A percentile compares a stretch with the other conserved stretches of the same genome.
phyloP scores from a whole-genome alignment of 176 grass and related monocot species.

The Zoysia japonica region DNA sequence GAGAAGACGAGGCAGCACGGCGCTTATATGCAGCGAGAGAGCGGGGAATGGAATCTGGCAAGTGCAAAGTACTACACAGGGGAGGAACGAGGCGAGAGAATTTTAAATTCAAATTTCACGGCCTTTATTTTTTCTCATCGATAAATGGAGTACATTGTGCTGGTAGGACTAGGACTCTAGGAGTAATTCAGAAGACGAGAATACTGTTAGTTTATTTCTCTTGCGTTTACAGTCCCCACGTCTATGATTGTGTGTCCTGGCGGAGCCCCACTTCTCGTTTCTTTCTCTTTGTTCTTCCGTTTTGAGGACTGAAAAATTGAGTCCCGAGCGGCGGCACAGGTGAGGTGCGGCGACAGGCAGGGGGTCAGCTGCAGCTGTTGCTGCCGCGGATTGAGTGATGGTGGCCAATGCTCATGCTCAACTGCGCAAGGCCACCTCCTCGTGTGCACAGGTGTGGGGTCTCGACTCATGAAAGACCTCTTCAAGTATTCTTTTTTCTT shows the following conservation, averaged over 20 bases:
- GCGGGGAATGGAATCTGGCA: constrained; percentile 17
- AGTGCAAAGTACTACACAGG: constrained; percentile 42
- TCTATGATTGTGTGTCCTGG: constrained; percentile 52
- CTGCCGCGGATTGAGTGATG: constrained; percentile 10
- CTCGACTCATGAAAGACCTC: too few relatives aligned
- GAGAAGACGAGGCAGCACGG: neutral
- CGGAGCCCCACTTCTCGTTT: constrained; percentile 8
- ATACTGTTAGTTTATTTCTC: neutral
- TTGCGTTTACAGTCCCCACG: constrained; percentile 27
- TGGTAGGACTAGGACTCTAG: too few relatives aligned
- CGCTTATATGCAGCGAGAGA: neutral
- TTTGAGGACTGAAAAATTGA: constrained; percentile 10
- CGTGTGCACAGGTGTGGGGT: too few relatives aligned
- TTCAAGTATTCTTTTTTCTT: too few relatives aligned
- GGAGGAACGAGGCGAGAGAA: neutral
- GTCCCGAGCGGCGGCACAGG: neutral
- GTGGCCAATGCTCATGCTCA: constrained; percentile 14
- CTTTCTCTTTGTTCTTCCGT: neutral
- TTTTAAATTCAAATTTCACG: constrained; percentile 4
- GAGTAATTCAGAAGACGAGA: neutral
- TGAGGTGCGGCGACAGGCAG: constrained; percentile 12
- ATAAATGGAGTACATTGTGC: neutral
- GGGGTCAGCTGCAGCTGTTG: neutral
- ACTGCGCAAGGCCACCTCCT: neutral
- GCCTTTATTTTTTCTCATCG: neutral